These are phyloP conservation scores for Amylostereum areolatum DNA, from an alignment of 1,284 basidiomycete species.

Conservation along the genomic window DNA sequence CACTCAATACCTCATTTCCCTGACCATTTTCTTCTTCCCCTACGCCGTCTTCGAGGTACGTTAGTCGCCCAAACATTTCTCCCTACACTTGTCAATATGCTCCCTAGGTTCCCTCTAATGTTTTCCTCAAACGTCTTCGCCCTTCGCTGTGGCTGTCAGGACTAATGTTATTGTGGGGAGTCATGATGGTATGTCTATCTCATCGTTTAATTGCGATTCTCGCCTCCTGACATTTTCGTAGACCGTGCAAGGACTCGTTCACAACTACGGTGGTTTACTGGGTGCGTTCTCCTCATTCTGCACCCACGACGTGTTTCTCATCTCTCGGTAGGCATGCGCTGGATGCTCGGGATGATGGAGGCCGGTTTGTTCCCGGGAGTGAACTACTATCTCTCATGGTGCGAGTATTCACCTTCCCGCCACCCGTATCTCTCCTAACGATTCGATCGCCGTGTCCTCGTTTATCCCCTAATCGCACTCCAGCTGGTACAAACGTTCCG, in stretches of 20 bases:
- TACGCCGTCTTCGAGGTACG: slow-evolving; percentile 59
- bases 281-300: slow-evolving; percentile 13
- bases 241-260: slow-evolving; percentile 26
- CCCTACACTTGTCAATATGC: background rate
- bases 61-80: background rate
- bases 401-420: slow-evolving; percentile 2
- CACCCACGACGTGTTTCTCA: background rate
- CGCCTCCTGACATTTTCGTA: slow-evolving; percentile 3
- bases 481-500: slow-evolving; percentile 48
- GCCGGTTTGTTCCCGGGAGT: slow-evolving; percentile 32
- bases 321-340: slow-evolving; percentile 21
- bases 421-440: background rate
- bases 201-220: background rate
- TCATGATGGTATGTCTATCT: slow-evolving; percentile 19
- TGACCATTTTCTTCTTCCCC: slow-evolving; percentile 63
- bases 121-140: slow-evolving; percentile 32
- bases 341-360: slow-evolving; percentile 29
- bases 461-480: background rate
- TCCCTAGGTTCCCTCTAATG: slow-evolving; percentile 28
- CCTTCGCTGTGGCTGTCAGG: slow-evolving; percentile 34
- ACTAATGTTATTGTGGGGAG: slow-evolving; percentile 27
- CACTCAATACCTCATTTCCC: slow-evolving; percentile 55
- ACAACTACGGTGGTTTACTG: slow-evolving; percentile 25
- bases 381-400: slow-evolving; percentile 33
- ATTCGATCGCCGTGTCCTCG: background rate